These are phyloP conservation scores for Xylariaceae sp. DNA, from an alignment of 2,329 filamentous ascomycete species.

Conservation along the genomic window DNA sequence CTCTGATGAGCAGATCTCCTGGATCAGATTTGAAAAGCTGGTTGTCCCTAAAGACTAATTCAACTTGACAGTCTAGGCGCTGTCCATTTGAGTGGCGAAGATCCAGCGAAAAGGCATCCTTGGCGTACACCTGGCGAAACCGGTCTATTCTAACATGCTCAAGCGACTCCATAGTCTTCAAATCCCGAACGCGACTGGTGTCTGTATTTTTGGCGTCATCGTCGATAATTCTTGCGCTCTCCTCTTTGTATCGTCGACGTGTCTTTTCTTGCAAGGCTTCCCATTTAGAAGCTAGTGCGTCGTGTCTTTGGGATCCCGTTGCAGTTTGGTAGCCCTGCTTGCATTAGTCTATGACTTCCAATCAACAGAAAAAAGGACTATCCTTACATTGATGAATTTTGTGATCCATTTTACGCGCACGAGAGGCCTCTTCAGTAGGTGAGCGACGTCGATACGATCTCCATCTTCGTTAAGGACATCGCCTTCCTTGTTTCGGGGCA, in stretches of 20 bases:
- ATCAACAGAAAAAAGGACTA: neutral
- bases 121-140: constrained; percentile 77
- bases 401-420: constrained; percentile 83
- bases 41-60: constrained; percentile 82
- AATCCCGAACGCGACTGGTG: constrained; percentile 72
- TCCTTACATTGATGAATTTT: constrained; percentile 70
- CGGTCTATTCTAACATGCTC: constrained; percentile 68
- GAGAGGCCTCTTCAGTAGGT: constrained; percentile 83
- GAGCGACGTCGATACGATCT: constrained; percentile 89
- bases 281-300: constrained; percentile 58
- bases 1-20: constrained; percentile 88
- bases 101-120: constrained; percentile 85
- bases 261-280: constrained; percentile 72
- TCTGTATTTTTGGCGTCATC: constrained; percentile 84
- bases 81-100: constrained; percentile 87
- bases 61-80: constrained; percentile 81
- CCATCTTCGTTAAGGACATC: constrained; percentile 70
- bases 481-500: constrained; percentile 60
- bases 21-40: constrained; percentile 59
- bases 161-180: constrained; percentile 69
- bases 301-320: constrained; percentile 49
- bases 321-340: constrained; percentile 54
- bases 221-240: constrained; percentile 71
- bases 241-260: constrained; percentile 68
- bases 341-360: neutral